Percentiles rank a stretch among this genome's conserved stretches.
These are phyloP conservation scores for Trichoderma harzianum DNA, from an alignment of 2,329 filamentous ascomycete genomes.

Conservation along the genomic window DNA sequence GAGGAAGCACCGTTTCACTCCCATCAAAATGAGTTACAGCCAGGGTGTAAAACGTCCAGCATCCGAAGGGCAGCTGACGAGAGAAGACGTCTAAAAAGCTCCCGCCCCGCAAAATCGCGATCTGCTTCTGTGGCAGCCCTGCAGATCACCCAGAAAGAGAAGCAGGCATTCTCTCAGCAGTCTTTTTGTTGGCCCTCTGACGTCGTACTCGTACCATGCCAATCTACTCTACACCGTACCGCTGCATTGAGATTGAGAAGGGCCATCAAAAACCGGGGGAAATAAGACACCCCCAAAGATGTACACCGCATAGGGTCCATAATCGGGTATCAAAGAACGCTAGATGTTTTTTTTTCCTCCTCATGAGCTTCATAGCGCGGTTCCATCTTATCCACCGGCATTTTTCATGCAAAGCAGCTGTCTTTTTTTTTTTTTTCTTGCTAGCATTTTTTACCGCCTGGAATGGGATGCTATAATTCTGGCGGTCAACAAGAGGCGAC, in stretches of 20 bases:
- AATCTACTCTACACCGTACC: not conserved
- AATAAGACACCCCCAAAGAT: not conserved
- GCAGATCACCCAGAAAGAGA: conserved; percentile 14
- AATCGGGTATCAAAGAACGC: not conserved
- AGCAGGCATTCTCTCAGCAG: conserved; percentile 3
- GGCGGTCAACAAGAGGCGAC: conserved; percentile 10
- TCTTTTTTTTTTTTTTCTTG: not conserved
- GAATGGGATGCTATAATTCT: conserved; percentile 9
- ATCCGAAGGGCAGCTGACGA: conserved; percentile 7
- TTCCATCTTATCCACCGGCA: conserved; percentile 1
- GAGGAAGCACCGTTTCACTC: not conserved
- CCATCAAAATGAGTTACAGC: not conserved
- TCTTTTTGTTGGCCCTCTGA: not conserved
- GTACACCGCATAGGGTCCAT: not conserved
- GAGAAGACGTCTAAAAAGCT: not conserved
- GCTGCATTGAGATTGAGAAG: not conserved
- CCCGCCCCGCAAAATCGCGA: conserved; percentile 17
- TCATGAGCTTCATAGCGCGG: not conserved
- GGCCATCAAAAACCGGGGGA: not conserved
- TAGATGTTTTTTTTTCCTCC: not conserved
- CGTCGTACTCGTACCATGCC: conserved; percentile 12
- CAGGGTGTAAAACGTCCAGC: conserved; percentile 3
- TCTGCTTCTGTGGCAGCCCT: conserved; percentile 17
- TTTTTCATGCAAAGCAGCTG: conserved; percentile 10
- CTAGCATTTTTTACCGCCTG: conserved; percentile 11